These are phyloP conservation scores for Bruguiera parviflora DNA, from an alignment of 345 rosid species.

Conservation along the genomic window DNA sequence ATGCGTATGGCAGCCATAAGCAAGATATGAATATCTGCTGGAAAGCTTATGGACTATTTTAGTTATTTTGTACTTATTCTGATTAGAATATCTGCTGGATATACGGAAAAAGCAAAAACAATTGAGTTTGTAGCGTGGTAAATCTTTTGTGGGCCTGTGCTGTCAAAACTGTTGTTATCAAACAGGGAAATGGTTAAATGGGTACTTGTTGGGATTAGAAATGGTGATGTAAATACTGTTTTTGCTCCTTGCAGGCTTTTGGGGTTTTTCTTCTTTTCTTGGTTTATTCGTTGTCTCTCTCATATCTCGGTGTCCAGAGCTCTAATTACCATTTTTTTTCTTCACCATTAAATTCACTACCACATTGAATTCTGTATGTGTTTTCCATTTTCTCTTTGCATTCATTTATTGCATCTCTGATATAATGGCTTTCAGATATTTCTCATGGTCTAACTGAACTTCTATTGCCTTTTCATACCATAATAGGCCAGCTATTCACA, in stretches of 20 bases:
- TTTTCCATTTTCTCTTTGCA: slow-evolving; percentile 20
- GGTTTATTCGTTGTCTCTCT: slow-evolving; percentile 42
- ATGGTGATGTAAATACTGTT: slow-evolving; percentile 29
- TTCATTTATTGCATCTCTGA: slow-evolving; percentile 36
- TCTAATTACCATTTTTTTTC: slow-evolving; percentile 31
- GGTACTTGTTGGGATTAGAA: slow-evolving; percentile 40
- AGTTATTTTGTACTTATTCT: not conserved
- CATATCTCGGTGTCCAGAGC: slow-evolving; percentile 40
- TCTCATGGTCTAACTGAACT: slow-evolving; percentile 46
- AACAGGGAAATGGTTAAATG: slow-evolving; percentile 32
- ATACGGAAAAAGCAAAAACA: slow-evolving; percentile 20
- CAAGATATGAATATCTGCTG: too few species aligned
- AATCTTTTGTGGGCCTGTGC: slow-evolving; percentile 44
- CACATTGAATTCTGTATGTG: slow-evolving; percentile 18
- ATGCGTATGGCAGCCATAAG: too few species aligned
- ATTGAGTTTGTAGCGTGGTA: slow-evolving; percentile 19
- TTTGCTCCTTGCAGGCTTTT: slow-evolving; percentile 31
- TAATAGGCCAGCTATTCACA: slow-evolving; percentile 48
- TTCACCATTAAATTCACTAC: slow-evolving; percentile 26
- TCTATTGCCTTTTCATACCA: slow-evolving; percentile 34
- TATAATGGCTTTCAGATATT: slow-evolving; percentile 47
- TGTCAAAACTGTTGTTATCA: slow-evolving; percentile 56
- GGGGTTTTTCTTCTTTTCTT: slow-evolving; percentile 35
- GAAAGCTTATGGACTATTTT: not conserved
- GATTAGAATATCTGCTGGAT: slow-evolving; percentile 2